phyloP scores from a whole-genome alignment of 495 filamentous ascomycete species.

The Oidiodendron maius region DNA sequence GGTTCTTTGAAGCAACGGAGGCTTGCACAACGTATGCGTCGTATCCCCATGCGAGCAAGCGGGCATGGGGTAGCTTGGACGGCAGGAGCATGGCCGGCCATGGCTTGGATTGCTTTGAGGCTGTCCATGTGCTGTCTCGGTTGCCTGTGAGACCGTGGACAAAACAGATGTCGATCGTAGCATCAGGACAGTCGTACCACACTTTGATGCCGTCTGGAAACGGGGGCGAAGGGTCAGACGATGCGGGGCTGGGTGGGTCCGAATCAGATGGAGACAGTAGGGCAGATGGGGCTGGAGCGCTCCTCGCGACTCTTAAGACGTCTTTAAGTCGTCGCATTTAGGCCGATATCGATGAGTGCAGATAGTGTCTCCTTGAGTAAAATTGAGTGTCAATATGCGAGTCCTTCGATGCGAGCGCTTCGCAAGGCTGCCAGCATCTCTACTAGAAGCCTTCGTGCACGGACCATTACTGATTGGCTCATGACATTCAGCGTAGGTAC shows the following conservation, averaged over 20 bases:
- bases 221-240: conserved; percentile 12
- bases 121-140: conserved; percentile 25
- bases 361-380: conserved; percentile 11
- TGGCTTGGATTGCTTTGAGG: conserved; percentile 6
- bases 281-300: conserved; percentile 12
- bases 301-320: conserved; percentile 12
- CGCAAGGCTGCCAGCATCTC: conserved; percentile 14
- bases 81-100: conserved; percentile 27
- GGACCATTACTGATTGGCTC: no score
- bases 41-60: conserved; percentile 27
- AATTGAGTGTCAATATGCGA: conserved; percentile 15
- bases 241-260: conserved; percentile 14
- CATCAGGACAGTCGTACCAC: conserved; percentile 13
- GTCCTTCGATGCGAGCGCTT: conserved; percentile 8
- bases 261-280: conserved; percentile 11
- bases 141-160: conserved; percentile 29
- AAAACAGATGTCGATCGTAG: conserved; percentile 27
- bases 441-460: conserved; percentile 13
- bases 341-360: conserved; percentile 16
- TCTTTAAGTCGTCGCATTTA: conserved; percentile 15
- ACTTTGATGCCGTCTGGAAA: conserved; percentile 8
- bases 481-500: no score
- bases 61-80: conserved; percentile 16
- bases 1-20: conserved; percentile 16
- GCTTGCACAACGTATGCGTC: conserved; percentile 23